Evolutionary conservation across 1,284 basidiomycete genomes (phyloP), one percentile per base, ranked within the genome.

Genomic region (Pseudozyma hubeiensis): DNA sequence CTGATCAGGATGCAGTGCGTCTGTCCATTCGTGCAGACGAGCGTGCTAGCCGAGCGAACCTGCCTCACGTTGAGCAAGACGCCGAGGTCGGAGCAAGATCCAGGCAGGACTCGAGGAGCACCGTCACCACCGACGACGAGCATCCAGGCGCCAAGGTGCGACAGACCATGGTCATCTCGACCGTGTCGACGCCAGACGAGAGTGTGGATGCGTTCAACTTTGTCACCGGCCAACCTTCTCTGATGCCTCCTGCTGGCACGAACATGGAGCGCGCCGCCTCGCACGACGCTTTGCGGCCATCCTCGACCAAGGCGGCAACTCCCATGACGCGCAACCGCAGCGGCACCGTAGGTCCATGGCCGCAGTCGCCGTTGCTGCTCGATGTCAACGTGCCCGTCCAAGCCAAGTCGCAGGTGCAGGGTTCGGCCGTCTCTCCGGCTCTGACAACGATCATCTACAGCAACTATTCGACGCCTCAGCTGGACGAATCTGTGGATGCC

Each of bases 351-450:
- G 73, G 68, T 19, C 73, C 73, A n/a, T 75, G 73, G 73, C 46
- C 73, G 1, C 73, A 71, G 54, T 71, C 73, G 24, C 68, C 73
- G 1, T 35, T 75, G 45, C 59, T 75, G 45, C 64, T 75, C 47
- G 45, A 66, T 43, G 35, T 54, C 39, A 52, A 47, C n/a, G 14
- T 30, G 34, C 19, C 50, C 2, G 10, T 7, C 16, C 34, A 51
- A 29, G 40, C 10, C 16, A 24, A 56, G 48, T 16, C 16, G 41
- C 39, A 30, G 24, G 17, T 41, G 24, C 44, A 46, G 37, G 54
- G 53, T 10, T 29, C 52, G 33, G 46, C 37, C 1, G 57, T 44
- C 2, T 71, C 68, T 24, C 63, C 68, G 11, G 67, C 67, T 10
- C 43, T 50, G 35, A 72, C 64, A 8, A 66, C 69, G 30, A 59